Conservation (phyloP, 495 filamentous ascomycete species). For the Rhypophila decipiens region DNA sequence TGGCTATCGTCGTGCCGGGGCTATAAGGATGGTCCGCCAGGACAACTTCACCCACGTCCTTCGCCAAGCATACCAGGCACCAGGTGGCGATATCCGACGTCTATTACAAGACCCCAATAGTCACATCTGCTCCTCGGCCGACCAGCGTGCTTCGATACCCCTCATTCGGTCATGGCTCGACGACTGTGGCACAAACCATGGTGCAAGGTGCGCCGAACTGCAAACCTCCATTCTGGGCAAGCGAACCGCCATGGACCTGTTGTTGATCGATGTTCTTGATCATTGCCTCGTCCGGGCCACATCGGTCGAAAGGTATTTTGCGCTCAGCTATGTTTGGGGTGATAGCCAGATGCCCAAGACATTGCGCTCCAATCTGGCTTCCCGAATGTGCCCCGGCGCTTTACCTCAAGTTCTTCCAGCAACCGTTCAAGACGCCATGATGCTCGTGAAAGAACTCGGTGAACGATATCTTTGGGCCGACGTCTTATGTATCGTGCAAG, state of each 20-base stretch:
- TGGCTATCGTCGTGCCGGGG: too few relatives aligned
- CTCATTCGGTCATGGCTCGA: not conserved
- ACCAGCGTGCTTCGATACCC: not conserved
- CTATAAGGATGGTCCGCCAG: too few relatives aligned
- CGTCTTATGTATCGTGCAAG: slow-evolving; percentile 31
- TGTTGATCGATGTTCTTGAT: slow-evolving; percentile 1
- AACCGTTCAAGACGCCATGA: slow-evolving; percentile 21
- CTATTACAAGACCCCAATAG: not conserved
- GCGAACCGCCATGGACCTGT: not conserved
- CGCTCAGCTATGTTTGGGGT: slow-evolving; percentile 12
- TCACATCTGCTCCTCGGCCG: not conserved
- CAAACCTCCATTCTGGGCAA: not conserved
- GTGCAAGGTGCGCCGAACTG: not conserved
- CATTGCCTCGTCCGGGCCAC: slow-evolving; percentile 1
- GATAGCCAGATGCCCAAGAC: not conserved
- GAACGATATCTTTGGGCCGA: slow-evolving; percentile 35
- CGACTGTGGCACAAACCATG: not conserved
- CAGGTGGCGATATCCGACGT: not conserved
- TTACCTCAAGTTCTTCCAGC: slow-evolving; percentile 4
- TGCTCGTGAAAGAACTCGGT: slow-evolving; percentile 15
- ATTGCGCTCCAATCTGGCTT: not conserved
- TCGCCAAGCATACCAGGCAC: not conserved
- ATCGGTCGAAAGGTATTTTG: slow-evolving; percentile 2
- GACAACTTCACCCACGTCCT: not conserved
- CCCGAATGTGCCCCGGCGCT: not conserved